phyloP scores from a whole-genome alignment of 2,329 filamentous ascomycete species.

The Lecanicillium sp. region DNA sequence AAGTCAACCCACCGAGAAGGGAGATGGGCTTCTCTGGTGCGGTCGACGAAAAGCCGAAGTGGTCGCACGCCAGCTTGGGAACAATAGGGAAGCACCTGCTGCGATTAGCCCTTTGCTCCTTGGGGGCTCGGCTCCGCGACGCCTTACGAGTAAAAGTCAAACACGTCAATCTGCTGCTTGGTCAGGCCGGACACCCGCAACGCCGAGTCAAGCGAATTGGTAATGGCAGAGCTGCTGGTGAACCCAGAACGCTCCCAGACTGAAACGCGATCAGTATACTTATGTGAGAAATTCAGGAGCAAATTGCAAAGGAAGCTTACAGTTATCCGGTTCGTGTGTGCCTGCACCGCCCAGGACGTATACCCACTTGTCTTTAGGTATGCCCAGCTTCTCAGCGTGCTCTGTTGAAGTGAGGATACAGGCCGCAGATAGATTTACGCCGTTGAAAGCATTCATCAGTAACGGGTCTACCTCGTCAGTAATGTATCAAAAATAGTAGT shows the following conservation, averaged over 20 bases:
- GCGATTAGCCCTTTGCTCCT: neutral
- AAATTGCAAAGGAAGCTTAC: slow-evolving; percentile 28
- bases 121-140: slow-evolving; percentile 5
- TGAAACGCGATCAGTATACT: slow-evolving; percentile 26
- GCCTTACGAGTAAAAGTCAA: slow-evolving; percentile 56
- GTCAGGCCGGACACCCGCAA: slow-evolving; percentile 41
- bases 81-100: slow-evolving; percentile 62
- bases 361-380: slow-evolving; percentile 53
- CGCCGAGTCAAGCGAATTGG: slow-evolving; percentile 48
- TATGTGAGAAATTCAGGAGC: no score
- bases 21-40: slow-evolving; percentile 47
- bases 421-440: slow-evolving; percentile 57
- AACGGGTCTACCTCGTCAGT: slow-evolving; percentile 47
- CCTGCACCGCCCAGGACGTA: slow-evolving; percentile 60
- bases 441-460: slow-evolving; percentile 68
- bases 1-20: slow-evolving; percentile 59
- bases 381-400: slow-evolving; percentile 46
- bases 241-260: slow-evolving; percentile 59
- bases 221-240: slow-evolving; percentile 52
- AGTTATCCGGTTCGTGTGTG: slow-evolving; percentile 50
- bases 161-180: slow-evolving; percentile 50
- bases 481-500: neutral
- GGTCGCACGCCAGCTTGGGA: slow-evolving; percentile 57
- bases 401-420: slow-evolving; percentile 53
- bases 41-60: slow-evolving; percentile 47